These are phyloP conservation scores for Daldinia grandis DNA, from an alignment of 495 filamentous ascomycete species.

Conservation along the genomic window DNA sequence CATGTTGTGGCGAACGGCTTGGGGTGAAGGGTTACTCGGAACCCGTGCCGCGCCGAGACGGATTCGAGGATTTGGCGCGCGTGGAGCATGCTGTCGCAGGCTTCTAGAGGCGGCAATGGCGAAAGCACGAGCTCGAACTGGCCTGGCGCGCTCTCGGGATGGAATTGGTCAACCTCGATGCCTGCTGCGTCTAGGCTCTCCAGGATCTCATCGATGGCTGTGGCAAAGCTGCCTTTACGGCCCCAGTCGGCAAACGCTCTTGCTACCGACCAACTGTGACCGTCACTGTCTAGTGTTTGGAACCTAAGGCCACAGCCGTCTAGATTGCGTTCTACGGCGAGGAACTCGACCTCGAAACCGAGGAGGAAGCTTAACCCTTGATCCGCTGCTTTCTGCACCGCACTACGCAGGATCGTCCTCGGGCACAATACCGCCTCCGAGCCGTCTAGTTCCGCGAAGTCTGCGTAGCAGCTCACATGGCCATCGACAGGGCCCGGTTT, in stretches of 20 bases:
- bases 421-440: constrained; percentile 62
- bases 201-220: constrained; percentile 57
- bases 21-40: constrained; percentile 81
- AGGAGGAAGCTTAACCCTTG: constrained; percentile 63
- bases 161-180: constrained; percentile 77
- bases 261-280: constrained; percentile 71
- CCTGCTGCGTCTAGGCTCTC: constrained; percentile 73
- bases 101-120: constrained; percentile 68
- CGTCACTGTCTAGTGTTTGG: constrained; percentile 47
- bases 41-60: constrained; percentile 64
- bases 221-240: constrained; percentile 38
- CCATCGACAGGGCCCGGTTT: constrained; percentile 61
- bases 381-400: constrained; percentile 59
- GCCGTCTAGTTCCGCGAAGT: constrained; percentile 63
- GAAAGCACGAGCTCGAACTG: constrained; percentile 86
- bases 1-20: constrained; percentile 67
- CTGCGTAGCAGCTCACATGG: constrained; percentile 68
- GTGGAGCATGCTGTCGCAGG: constrained; percentile 77
- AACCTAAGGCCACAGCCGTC: constrained; percentile 34
- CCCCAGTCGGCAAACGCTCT: constrained; percentile 61
- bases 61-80: constrained; percentile 72
- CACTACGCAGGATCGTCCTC: constrained; percentile 62
- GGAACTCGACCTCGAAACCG: constrained; percentile 87
- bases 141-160: constrained; percentile 76
- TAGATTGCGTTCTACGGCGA: constrained; percentile 64